These are phyloP conservation scores for Rhodotorula sp. DNA, from an alignment of 1,284 basidiomycete genomes.

Conservation along the genomic window DNA sequence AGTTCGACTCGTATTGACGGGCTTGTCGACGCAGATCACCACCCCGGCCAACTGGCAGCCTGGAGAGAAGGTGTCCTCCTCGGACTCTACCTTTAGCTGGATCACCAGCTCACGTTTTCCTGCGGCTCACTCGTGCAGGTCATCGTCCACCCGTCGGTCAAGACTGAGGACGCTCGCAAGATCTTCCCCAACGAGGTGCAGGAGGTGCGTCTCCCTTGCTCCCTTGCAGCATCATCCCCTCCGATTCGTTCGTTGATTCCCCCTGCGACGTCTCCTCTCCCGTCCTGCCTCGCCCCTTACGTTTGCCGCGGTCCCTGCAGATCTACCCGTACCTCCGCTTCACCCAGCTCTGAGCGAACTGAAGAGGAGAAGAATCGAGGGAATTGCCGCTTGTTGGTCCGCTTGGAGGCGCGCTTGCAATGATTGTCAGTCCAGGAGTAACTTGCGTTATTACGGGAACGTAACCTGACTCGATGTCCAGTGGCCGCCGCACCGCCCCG, in stretches of 20 bases:
- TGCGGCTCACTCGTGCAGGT: constrained; percentile 58
- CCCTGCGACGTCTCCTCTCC: constrained; percentile 32
- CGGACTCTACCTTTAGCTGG: too few species aligned
- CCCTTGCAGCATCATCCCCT: neutral
- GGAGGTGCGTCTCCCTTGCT: constrained; percentile 45
- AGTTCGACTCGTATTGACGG: neutral
- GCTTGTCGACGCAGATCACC: constrained; percentile 3
- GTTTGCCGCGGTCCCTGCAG: neutral
- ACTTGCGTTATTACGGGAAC: neutral
- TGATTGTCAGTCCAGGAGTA: neutral
- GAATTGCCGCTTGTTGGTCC: too few species aligned
- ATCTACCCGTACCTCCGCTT: constrained; percentile 27
- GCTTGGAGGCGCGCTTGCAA: too few species aligned
- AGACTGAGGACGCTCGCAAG: constrained; percentile 80
- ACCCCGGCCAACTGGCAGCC: constrained; percentile 90
- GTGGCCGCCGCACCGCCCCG: neutral
- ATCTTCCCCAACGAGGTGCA: constrained; percentile 67
- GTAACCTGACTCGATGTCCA: neutral
- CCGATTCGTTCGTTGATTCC: too few species aligned
- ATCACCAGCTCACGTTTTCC: too few species aligned
- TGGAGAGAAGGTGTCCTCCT: constrained; percentile 57
- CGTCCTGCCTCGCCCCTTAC: constrained; percentile 42
- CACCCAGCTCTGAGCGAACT: constrained; percentile 25
- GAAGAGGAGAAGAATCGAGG: too few species aligned
- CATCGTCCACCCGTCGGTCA: constrained; percentile 68